These are phyloP conservation scores for Hura crepitans DNA, from an alignment of 441 rosid genomes.

Conservation along the genomic window DNA sequence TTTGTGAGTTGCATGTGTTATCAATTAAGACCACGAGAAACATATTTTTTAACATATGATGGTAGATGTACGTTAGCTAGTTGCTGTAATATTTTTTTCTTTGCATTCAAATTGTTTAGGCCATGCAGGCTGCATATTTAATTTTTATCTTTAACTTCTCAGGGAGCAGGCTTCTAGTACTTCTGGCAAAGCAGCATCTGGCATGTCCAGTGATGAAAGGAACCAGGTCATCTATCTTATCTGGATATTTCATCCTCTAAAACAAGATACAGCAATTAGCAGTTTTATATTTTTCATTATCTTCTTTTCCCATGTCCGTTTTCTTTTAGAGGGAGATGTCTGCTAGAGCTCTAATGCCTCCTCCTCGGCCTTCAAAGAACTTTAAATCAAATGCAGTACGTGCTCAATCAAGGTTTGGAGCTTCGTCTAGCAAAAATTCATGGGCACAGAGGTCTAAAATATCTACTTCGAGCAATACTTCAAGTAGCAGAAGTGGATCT, in stretches of 20 bases:
- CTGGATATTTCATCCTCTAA: conserved; percentile 10
- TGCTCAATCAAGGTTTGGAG: conserved; percentile 56
- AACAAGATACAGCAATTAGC: neutral
- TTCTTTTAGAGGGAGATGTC: conserved; percentile 52
- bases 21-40: neutral
- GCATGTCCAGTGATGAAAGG: conserved; percentile 88
- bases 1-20: neutral
- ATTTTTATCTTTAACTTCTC: conserved; percentile 18
- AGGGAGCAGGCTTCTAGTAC: conserved; percentile 95
- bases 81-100: neutral
- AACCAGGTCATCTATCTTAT: conserved; percentile 55
- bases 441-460: conserved; percentile 45
- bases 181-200: conserved; percentile 82
- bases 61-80: neutral
- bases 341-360: conserved; percentile 91
- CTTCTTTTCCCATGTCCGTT: conserved; percentile 21
- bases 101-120: neutral
- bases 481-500: conserved; percentile 58
- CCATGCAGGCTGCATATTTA: conserved; percentile 12
- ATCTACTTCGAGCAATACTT: conserved; percentile 59
- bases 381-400: conserved; percentile 30
- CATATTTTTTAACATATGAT: neutral
- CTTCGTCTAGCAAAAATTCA: conserved; percentile 55
- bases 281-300: neutral
- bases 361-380: conserved; percentile 67